These are phyloP conservation scores for Gracilaria domingensis DNA, from an alignment of 23 red algal species.

Conservation along the genomic window DNA sequence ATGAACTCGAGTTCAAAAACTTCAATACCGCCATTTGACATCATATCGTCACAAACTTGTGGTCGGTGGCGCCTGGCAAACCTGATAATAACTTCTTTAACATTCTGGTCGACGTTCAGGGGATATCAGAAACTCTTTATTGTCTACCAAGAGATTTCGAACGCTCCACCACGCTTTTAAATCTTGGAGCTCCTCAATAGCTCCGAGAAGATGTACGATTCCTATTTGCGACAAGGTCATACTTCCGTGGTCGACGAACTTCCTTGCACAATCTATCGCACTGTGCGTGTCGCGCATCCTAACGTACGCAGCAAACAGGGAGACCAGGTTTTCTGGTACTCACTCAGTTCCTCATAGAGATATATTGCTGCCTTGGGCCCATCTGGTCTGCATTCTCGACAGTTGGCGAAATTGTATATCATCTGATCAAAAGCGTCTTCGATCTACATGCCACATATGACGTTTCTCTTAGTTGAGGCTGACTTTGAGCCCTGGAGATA, in stretches of 20 bases:
- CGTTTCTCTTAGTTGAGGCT: not conserved
- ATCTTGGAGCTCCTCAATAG: conserved; percentile 38
- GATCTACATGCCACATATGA: conserved; percentile 14
- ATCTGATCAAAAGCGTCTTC: conserved; percentile 55
- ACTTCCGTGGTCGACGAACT: not conserved
- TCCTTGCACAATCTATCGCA: conserved; percentile 33
- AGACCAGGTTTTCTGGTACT: conserved; percentile 23
- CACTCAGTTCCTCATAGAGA: conserved; percentile 51
- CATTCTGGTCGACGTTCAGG: conserved; percentile 14
- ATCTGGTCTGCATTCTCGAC: conserved; percentile 46
- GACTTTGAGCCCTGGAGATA: conserved; percentile 1
- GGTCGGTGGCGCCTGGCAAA: conserved; percentile 43
- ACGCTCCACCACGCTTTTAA: conserved; percentile 21
- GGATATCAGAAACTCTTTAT: not conserved
- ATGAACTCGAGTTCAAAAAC: conserved; percentile 54
- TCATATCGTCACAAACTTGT: conserved; percentile 62
- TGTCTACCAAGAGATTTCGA: conserved; percentile 34
- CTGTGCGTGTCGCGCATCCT: conserved; percentile 9
- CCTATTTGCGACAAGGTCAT: conserved; percentile 1
- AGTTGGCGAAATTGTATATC: too few relatives aligned
- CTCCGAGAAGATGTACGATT: conserved; percentile 50
- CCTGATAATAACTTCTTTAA: conserved; percentile 38
- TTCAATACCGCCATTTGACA: conserved; percentile 39
- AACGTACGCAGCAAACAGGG: conserved; percentile 44
- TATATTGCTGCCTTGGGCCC: conserved; percentile 38